Conservation (phyloP, 495 filamentous ascomycete species). For the Lasiosphaeria ovina region DNA sequence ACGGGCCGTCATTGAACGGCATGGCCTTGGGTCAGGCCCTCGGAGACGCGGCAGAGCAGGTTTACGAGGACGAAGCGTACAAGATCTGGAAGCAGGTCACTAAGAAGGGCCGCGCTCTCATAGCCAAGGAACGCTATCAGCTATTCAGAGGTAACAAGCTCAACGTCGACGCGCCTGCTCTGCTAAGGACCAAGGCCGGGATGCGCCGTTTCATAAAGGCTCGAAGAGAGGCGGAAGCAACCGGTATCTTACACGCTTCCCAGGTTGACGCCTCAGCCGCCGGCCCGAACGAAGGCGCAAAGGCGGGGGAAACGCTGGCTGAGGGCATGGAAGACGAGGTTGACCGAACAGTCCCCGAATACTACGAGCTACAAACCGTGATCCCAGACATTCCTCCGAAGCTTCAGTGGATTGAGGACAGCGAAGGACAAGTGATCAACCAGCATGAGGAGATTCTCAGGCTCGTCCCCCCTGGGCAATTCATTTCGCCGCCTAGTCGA, state of each 20-base stretch:
- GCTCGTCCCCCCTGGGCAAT: constrained; percentile 69
- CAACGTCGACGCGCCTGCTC: constrained; percentile 81
- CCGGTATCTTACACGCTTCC: constrained; percentile 29
- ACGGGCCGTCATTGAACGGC: constrained; percentile 64
- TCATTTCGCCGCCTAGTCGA: constrained; percentile 71
- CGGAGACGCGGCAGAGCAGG: constrained; percentile 52
- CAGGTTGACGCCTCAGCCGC: constrained; percentile 48
- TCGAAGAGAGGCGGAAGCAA: constrained; percentile 59
- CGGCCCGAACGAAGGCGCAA: constrained; percentile 38
- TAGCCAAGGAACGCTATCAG: constrained; percentile 75
- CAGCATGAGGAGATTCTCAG: constrained; percentile 76
- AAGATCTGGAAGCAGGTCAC: constrained; percentile 99
- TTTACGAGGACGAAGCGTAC: constrained; percentile 78
- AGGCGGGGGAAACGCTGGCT: constrained; percentile 69
- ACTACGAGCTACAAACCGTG: constrained; percentile 82
- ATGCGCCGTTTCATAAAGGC: constrained; percentile 74
- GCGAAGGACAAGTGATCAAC: constrained; percentile 80
- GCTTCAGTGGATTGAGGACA: constrained; percentile 82
- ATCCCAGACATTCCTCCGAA: constrained; percentile 79
- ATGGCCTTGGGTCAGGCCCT: constrained; percentile 54
- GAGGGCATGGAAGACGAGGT: constrained; percentile 89
- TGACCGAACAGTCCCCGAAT: constrained; percentile 79
- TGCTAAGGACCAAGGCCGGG: constrained; percentile 67
- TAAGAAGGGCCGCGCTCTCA: constrained; percentile 88
- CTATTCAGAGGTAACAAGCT: constrained; percentile 82